phyloP scores from a whole-genome alignment of 306 rosid species.

The Rubus parviflorus region DNA sequence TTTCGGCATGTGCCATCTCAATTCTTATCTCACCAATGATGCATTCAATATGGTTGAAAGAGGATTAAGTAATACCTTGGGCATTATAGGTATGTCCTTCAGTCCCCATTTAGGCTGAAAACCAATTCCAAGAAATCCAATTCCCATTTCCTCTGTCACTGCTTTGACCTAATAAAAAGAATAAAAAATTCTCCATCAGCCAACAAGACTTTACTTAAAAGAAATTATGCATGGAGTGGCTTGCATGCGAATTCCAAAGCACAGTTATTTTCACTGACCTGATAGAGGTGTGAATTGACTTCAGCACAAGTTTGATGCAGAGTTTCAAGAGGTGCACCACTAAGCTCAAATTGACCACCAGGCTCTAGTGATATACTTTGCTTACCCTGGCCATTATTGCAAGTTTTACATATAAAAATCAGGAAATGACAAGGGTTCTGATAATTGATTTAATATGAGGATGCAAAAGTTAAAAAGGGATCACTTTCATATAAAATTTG shows the following conservation, averaged over 20 bases:
- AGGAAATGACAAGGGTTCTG: not conserved
- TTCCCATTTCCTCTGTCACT: constrained; percentile 97
- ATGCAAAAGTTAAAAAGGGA: constrained; percentile 7
- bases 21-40: not conserved
- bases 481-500: constrained; percentile 1
- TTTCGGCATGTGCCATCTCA: constrained; percentile 9
- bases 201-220: not conserved
- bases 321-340: constrained; percentile 98
- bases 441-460: not conserved
- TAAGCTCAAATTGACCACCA: constrained; percentile 99
- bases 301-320: constrained; percentile 99
- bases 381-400: constrained; percentile 68
- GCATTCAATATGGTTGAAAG: not conserved
- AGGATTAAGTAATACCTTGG: constrained; percentile 62
- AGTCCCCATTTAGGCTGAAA: constrained; percentile 97
- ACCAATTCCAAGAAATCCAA: constrained; percentile 96
- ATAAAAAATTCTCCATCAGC: not conserved
- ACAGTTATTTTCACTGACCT: constrained; percentile 45
- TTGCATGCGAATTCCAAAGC: not conserved
- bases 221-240: not conserved
- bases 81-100: constrained; percentile 94
- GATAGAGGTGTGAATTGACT: constrained; percentile 94
- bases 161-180: constrained; percentile 72
- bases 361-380: constrained; percentile 98
- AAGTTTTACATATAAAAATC: not conserved